Evolutionary conservation across 495 filamentous ascomycete genomes (phyloP).

Genomic region (Neurospora sp.): DNA sequence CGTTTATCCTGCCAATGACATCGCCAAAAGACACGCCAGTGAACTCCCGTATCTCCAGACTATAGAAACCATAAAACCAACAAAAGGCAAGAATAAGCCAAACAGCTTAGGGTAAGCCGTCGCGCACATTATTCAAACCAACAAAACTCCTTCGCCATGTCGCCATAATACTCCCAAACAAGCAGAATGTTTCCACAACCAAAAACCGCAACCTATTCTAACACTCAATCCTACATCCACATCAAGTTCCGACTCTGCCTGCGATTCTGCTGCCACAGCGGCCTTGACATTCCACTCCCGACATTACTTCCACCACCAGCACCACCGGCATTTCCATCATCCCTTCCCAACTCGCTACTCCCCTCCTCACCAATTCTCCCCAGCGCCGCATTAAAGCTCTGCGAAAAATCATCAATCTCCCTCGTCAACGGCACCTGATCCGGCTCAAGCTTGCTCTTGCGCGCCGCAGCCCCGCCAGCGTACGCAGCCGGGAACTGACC

Average conservation of each 20-base stretch:
- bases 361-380: constrained; percentile 31
- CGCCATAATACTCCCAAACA: neutral
- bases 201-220: neutral
- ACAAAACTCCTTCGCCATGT: neutral
- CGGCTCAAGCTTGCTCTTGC: constrained; percentile 8
- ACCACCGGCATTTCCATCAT: neutral
- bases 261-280: constrained; percentile 40
- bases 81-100: neutral
- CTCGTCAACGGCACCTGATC: constrained; percentile 25
- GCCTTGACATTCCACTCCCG: constrained; percentile 5
- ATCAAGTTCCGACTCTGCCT: constrained; percentile 35
- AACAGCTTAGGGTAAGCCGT: neutral
- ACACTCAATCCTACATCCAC: constrained; percentile 28
- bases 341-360: neutral
- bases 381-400: constrained; percentile 24
- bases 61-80: neutral
- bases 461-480: constrained; percentile 6
- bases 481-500: constrained; percentile 14
- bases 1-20: neutral
- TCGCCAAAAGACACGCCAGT: neutral
- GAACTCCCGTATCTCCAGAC: neutral
- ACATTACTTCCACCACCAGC: constrained; percentile 2
- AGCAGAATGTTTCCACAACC: neutral
- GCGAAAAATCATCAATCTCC: constrained; percentile 33
- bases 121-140: neutral